Evolutionary conservation across 805 yeast species (phyloP), one percentile per base, ranked within the genome.

Genomic region (Candida silvicultrix): DNA sequence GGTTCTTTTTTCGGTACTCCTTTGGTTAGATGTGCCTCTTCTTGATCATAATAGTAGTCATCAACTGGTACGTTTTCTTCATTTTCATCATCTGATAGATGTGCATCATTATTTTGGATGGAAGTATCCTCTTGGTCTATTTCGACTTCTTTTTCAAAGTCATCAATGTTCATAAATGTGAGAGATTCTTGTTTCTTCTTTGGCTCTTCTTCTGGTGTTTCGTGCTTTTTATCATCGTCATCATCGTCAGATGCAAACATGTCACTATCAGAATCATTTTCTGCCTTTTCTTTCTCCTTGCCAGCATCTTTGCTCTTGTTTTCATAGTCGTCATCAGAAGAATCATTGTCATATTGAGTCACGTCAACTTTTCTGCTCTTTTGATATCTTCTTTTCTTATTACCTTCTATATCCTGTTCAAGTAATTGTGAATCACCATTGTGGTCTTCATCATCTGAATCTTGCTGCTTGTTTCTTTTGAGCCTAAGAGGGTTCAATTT

Each of bases 61-160:
- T 46, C 55, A 19, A 35, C 23, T 8, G 38, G 38, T 31, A 20
- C 11, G n/a, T 19, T 42, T 34, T 45, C 37, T 14, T 42, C 50
- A 15, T 45, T 44, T 4, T 34, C 46, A 14, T 45, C 51, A 9
- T 45, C 59, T 10, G 47, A 51, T 15, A 47, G 57, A 2, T 54
- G 58, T 8, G 46, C 61, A 18, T 53, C 57, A 10, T 54, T 58
- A 12, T 45, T 55, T 28, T 51, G 55, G 3, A 43, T 42, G n/a
- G 43, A 28, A 4, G 45, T 55, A 12, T 31, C 49, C 12, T 40
- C 56, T 9, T 47, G 44, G 25, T 39, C 51, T 15, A 39, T 56
- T 29, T 49, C 58, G 19, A 52, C 56, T 10, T 52, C 60, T 28
- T 54, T 52, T 52, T 71, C 73, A 46, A 73, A 70, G 47, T 65